phyloP scores from a whole-genome alignment of 1,139 yeast genomes.

The Debaryomyces robertsiae region DNA sequence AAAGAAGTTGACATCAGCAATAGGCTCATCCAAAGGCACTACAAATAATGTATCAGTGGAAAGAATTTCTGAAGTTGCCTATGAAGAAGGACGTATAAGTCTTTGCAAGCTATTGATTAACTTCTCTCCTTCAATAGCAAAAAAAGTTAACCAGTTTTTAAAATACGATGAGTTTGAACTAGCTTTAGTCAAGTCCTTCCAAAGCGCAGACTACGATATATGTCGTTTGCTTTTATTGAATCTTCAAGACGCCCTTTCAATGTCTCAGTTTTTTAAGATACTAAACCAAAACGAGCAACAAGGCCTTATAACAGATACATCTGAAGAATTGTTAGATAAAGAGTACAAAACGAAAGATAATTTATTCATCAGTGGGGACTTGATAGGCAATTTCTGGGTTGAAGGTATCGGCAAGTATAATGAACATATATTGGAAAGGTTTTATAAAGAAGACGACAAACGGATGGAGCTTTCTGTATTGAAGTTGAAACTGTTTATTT shows the following conservation, averaged over 20 bases:
- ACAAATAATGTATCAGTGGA: conserved; percentile 55
- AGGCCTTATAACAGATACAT: conserved; percentile 21
- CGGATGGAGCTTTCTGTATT: conserved; percentile 25
- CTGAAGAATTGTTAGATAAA: conserved; percentile 16
- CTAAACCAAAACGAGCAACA: conserved; percentile 43
- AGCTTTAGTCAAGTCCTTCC: conserved; percentile 71
- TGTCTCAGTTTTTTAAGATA: conserved; percentile 43
- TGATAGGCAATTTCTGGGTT: conserved; percentile 47
- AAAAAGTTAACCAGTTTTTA: conserved; percentile 65
- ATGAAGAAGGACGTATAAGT: conserved; percentile 76
- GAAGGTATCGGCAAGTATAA: conserved; percentile 32
- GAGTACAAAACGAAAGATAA: conserved; percentile 17
- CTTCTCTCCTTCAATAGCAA: conserved; percentile 65
- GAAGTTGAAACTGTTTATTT: conserved; percentile 22
- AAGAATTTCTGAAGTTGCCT: conserved; percentile 68
- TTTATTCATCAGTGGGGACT: conserved; percentile 38
- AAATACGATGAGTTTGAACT: conserved; percentile 72
- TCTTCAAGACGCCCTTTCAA: conserved; percentile 43
- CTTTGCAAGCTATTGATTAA: conserved; percentile 68
- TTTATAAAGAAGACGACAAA: conserved; percentile 38
- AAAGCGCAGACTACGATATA: conserved; percentile 66
- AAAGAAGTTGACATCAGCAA: conserved; percentile 39
- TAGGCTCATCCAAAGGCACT: conserved; percentile 11
- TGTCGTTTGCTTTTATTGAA: conserved; percentile 60
- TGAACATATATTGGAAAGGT: conserved; percentile 29